Conservation (phyloP, 805 yeast species). For the Brettanomyces naardenensis region DNA sequence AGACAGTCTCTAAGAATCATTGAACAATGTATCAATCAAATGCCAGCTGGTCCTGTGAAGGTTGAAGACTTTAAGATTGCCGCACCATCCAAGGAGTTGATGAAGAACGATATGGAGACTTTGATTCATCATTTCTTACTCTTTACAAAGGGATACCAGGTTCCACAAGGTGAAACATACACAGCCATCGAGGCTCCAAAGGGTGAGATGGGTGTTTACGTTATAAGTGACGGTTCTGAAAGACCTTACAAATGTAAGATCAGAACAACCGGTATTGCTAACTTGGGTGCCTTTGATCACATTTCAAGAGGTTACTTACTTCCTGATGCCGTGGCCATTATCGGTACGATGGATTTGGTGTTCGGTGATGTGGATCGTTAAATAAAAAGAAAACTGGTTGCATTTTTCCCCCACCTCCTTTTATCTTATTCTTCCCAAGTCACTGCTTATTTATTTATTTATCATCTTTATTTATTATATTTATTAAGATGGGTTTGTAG, state of each 20-base stretch:
- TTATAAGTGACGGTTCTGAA: conserved; percentile 83
- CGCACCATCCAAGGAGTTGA: conserved; percentile 72
- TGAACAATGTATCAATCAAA: conserved; percentile 82
- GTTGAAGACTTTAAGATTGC: conserved; percentile 83
- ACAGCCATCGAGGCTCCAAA: conserved; percentile 91
- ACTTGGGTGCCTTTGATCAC: conserved; percentile 82
- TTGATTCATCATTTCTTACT: conserved; percentile 82
- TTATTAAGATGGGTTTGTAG: too few species aligned
- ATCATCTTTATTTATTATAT: background rate
- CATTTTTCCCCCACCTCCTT: background rate
- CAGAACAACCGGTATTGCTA: conserved; percentile 93
- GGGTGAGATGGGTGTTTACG: conserved; percentile 90
- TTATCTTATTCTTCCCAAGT: conserved; percentile 2
- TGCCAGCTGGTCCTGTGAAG: conserved; percentile 89
- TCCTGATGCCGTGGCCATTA: conserved; percentile 89
- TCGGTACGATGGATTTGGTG: conserved; percentile 93
- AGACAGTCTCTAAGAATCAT: conserved; percentile 85
- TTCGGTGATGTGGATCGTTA: conserved; percentile 92
- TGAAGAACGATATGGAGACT: conserved; percentile 93
- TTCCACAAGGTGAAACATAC: conserved; percentile 87
- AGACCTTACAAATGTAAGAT: conserved; percentile 89
- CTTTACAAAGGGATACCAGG: conserved; percentile 82
- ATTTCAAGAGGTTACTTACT: conserved; percentile 78
- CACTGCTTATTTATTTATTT: conserved; percentile 4
- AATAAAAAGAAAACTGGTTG: conserved; percentile 7